A percentile compares a stretch with the other conserved stretches of the same genome.
Evolutionary conservation across 1,284 basidiomycete genomes (phyloP).

Genomic region (Ceratobasidium sp.): DNA sequence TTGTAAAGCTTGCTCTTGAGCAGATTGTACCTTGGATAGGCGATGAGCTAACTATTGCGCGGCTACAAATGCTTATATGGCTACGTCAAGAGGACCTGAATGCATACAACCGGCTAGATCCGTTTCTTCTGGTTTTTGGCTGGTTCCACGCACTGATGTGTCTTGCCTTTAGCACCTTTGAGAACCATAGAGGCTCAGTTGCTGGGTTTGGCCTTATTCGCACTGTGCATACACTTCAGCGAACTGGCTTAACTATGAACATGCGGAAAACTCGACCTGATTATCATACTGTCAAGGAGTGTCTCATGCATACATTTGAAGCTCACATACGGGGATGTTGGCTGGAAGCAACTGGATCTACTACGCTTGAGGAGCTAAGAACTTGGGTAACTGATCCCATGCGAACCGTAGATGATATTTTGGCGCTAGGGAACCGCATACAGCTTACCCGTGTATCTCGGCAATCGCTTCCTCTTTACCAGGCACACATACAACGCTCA

Average conservation of each 20-base stretch:
- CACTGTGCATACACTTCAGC: not conserved
- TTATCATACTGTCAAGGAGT: slow-evolving; percentile 14
- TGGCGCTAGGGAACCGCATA: not conserved
- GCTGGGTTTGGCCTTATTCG: not conserved
- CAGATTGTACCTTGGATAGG: not conserved
- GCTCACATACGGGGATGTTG: not conserved
- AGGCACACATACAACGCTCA: not conserved
- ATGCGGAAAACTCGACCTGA: not conserved
- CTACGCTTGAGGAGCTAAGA: not conserved
- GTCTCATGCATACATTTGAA: slow-evolving; percentile 14
- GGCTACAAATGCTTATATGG: not conserved
- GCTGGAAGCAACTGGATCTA: not conserved
- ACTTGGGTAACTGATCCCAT: not conserved
- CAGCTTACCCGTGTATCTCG: not conserved
- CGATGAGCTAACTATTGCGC: not conserved
- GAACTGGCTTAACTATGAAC: not conserved
- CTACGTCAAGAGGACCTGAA: not conserved
- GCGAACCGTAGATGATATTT: not conserved
- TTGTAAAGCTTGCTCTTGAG: not conserved
- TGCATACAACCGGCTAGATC: not conserved
- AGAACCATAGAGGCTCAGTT: not conserved
- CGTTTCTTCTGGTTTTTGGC: not conserved
- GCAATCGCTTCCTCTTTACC: not conserved
- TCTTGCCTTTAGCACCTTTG: not conserved
- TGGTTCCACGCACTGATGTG: slow-evolving; percentile 2